Conservation (phyloP, 805 yeast species). For the Wickerhamomyces hampshirensis region DNA sequence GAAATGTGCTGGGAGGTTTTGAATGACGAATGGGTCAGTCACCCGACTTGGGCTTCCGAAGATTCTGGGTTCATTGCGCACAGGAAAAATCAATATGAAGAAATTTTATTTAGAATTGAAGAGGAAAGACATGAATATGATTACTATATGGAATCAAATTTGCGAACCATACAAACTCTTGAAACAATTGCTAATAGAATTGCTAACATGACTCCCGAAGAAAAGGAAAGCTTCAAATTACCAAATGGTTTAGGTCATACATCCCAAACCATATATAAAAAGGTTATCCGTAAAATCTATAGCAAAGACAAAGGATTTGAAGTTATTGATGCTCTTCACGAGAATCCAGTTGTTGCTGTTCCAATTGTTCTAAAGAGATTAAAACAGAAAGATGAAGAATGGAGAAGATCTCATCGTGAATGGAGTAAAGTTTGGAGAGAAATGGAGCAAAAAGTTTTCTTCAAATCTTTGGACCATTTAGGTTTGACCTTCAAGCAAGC, state of each 20-base stretch:
- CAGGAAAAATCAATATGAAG: slow-evolving; percentile 96
- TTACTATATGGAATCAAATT: slow-evolving; percentile 89
- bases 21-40: slow-evolving; percentile 99
- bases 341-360: slow-evolving; percentile 90
- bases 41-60: slow-evolving; percentile 99
- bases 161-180: slow-evolving; percentile 90
- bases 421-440: slow-evolving; percentile 99
- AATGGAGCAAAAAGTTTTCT: slow-evolving; percentile 91
- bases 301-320: slow-evolving; percentile 94
- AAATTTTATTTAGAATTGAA: slow-evolving; percentile 88
- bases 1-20: slow-evolving; percentile 99
- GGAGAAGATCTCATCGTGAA: slow-evolving; percentile 97
- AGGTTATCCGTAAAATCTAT: slow-evolving; percentile 86
- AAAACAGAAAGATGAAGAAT: slow-evolving; percentile 97
- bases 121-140: slow-evolving; percentile 98
- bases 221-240: slow-evolving; percentile 76
- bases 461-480: slow-evolving; percentile 89
- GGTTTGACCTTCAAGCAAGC: slow-evolving; percentile 96
- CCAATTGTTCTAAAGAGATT: slow-evolving; percentile 89
- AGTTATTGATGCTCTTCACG: slow-evolving; percentile 93
- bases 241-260: slow-evolving; percentile 94
- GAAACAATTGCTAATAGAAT: slow-evolving; percentile 94
- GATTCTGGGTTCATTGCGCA: slow-evolving; percentile 99
- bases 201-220: slow-evolving; percentile 89
- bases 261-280: slow-evolving; percentile 86